Percentiles rank a stretch among this genome's conserved stretches.
Conservation (phyloP, 371 early-diverging fungal genomes). For the Capillidium rhysosporum region DNA sequence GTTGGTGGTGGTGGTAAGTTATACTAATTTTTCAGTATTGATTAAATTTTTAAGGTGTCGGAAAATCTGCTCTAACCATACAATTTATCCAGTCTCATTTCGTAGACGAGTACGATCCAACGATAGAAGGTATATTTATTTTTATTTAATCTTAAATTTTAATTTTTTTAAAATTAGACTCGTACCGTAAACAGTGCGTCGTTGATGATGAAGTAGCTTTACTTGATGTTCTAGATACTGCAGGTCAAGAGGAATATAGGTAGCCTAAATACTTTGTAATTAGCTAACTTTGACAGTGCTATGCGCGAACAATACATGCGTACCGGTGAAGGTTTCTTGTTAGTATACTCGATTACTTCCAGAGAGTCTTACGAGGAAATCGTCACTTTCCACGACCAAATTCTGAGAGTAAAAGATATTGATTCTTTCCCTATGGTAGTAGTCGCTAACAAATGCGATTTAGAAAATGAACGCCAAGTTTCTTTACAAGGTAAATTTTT, state of each 20-base stretch:
- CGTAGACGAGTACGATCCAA: conserved; percentile 85
- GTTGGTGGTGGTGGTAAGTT: conserved; percentile 71
- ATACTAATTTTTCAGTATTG: conserved; percentile 7
- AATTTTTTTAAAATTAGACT: conserved; percentile 26
- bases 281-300: conserved; percentile 4
- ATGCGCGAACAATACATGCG: conserved; percentile 42
- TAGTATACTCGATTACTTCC: conserved; percentile 58
- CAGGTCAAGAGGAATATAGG: conserved; percentile 83
- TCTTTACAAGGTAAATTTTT: conserved; percentile 32
- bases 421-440: conserved; percentile 73
- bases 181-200: conserved; percentile 71
- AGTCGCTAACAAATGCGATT: conserved; percentile 90
- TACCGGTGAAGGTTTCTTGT: conserved; percentile 70
- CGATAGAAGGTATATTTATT: conserved; percentile 49
- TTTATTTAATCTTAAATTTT: too few species aligned
- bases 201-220: conserved; percentile 65
- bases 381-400: conserved; percentile 47
- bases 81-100: conserved; percentile 81
- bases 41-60: conserved; percentile 25
- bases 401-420: conserved; percentile 59
- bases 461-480: conserved; percentile 60
- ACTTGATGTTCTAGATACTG: conserved; percentile 83
- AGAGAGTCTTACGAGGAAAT: conserved; percentile 64
- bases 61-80: conserved; percentile 74
- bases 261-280: conserved; percentile 9